A percentile compares a stretch with the other conserved stretches of the same genome.
Conservation (phyloP, 495 filamentous ascomycete species). For the Evernia prunastri region DNA sequence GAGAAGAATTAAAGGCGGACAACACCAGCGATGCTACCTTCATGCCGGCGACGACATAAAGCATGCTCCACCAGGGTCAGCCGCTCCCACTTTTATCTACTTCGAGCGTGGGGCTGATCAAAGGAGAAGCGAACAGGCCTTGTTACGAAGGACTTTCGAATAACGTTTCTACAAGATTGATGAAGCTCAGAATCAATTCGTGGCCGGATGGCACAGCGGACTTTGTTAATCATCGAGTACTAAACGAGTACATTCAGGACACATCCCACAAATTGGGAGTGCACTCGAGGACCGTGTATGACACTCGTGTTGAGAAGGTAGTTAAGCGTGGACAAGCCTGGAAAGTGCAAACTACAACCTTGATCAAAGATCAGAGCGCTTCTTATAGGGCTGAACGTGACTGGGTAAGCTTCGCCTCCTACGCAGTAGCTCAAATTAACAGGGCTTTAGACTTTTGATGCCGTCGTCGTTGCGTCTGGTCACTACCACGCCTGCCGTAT, state of each 20-base stretch:
- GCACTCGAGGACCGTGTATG: slow-evolving; percentile 20
- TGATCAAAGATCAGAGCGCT: background rate
- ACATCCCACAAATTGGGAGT: slow-evolving; percentile 46
- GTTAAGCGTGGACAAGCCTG: background rate
- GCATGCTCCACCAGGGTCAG: slow-evolving; percentile 16
- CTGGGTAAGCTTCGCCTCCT: background rate
- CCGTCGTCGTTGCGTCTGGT: slow-evolving; percentile 51
- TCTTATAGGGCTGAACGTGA: background rate
- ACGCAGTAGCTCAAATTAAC: background rate
- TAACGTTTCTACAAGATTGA: slow-evolving; percentile 57
- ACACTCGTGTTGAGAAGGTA: slow-evolving; percentile 9
- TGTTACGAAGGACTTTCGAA: slow-evolving; percentile 58
- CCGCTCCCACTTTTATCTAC: background rate
- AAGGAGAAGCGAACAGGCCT: slow-evolving; percentile 32
- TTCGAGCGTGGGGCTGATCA: background rate
- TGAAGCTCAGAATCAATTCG: slow-evolving; percentile 50
- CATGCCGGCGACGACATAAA: background rate
- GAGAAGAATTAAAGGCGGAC: background rate
- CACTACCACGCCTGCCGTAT: slow-evolving; percentile 54
- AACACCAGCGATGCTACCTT: background rate
- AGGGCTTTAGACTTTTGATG: slow-evolving; percentile 43
- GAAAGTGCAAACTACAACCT: slow-evolving; percentile 4
- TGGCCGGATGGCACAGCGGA: slow-evolving; percentile 55
- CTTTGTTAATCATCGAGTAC: slow-evolving; percentile 48
- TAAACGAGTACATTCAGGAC: slow-evolving; percentile 55